Conservation (phyloP, 192 early-diverging fungal species). For the Entomortierella parvispora region DNA sequence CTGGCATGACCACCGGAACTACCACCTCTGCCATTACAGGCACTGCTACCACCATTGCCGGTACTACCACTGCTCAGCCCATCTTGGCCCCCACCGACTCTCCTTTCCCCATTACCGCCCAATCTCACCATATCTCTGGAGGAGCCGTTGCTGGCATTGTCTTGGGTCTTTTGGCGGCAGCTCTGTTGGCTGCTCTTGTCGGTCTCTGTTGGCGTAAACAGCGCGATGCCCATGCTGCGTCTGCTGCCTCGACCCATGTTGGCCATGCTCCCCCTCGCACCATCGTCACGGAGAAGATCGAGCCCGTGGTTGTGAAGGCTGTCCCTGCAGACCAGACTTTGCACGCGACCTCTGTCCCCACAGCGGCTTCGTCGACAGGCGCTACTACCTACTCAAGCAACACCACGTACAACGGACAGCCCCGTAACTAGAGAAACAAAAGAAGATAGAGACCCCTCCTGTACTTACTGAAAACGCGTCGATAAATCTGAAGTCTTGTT, state of each 20-base stretch:
- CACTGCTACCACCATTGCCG: background rate
- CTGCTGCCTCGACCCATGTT: slow-evolving; percentile 1
- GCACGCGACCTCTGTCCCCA: slow-evolving; percentile 2
- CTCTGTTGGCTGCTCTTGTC: slow-evolving; percentile 10
- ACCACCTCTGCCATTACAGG: slow-evolving; percentile 1
- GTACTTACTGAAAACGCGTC: no score
- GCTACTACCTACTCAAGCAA: background rate
- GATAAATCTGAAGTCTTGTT: no score
- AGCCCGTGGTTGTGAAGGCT: slow-evolving; percentile 37
- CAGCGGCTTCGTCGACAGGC: background rate
- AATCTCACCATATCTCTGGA: slow-evolving; percentile 7
- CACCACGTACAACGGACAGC: slow-evolving; percentile 18
- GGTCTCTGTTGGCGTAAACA: slow-evolving; percentile 21
- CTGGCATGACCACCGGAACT: slow-evolving; percentile 1
- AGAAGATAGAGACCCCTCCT: no score
- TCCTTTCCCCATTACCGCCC: background rate
- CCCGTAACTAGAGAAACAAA: slow-evolving; percentile 4
- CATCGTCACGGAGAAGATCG: slow-evolving; percentile 26
- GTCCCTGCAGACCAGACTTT: slow-evolving; percentile 4
- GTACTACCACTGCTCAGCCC: background rate
- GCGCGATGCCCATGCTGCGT: slow-evolving; percentile 10
- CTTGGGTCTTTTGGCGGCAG: slow-evolving; percentile 14
- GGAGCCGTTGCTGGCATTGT: slow-evolving; percentile 32
- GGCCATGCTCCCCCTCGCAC: slow-evolving; percentile 4
- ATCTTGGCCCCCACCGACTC: background rate